Evolutionary conservation across 2,329 filamentous ascomycete species (phyloP).

Genomic region (Purpureocillium takamizusanense): DNA sequence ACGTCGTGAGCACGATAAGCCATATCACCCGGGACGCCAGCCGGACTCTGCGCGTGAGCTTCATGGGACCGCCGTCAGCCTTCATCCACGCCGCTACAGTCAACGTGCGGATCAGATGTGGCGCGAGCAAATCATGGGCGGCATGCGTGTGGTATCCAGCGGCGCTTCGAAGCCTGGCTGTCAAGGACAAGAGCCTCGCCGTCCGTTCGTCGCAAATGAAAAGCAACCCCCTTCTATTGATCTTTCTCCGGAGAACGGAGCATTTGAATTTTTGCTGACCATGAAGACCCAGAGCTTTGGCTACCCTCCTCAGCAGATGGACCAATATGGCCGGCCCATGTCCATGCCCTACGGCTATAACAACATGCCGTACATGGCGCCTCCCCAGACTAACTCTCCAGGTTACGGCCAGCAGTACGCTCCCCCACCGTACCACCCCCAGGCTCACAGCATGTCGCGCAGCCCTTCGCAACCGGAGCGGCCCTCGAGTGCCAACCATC

Average conservation of each 20-base stretch:
- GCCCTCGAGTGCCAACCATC: conserved; percentile 56
- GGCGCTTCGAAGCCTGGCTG: conserved; percentile 7
- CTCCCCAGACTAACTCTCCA: conserved; percentile 36
- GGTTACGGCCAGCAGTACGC: conserved; percentile 40
- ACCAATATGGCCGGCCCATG: conserved; percentile 28
- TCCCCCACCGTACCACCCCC: conserved; percentile 32
- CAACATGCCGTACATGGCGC: conserved; percentile 40
- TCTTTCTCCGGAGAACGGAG: conserved; percentile 59
- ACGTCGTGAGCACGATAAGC: conserved; percentile 39
- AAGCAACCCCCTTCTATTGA: conserved; percentile 33
- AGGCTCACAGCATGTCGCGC: conserved; percentile 69
- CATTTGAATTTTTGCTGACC: conserved; percentile 68
- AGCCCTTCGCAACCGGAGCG: conserved; percentile 70
- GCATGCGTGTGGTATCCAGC: conserved; percentile 12
- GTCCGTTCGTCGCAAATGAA: conserved; percentile 6
- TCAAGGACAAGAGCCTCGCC: conserved; percentile 6
- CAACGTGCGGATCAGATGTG: conserved; percentile 33
- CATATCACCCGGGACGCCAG: conserved; percentile 28
- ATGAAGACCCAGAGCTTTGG: conserved; percentile 57
- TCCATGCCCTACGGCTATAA: conserved; percentile 34
- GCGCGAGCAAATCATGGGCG: conserved; percentile 15
- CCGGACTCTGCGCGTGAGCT: conserved; percentile 27
- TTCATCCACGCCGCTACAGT: conserved; percentile 31
- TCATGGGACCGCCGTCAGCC: conserved; percentile 22
- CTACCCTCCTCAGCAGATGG: conserved; percentile 36